These are phyloP conservation scores for Coemansia sp. DNA, from an alignment of 192 early-diverging fungal species.

Conservation along the genomic window DNA sequence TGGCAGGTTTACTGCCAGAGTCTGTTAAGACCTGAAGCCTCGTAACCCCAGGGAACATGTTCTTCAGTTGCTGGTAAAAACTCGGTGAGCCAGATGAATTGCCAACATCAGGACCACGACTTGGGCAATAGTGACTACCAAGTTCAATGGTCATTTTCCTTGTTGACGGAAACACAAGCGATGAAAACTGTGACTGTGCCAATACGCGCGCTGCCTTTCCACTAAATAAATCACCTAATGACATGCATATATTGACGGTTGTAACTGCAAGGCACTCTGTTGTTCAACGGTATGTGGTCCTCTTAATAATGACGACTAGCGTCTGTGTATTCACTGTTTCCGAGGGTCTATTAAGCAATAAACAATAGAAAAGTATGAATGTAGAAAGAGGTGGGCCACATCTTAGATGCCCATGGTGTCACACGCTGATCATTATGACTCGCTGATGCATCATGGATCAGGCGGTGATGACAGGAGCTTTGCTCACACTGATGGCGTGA, in stretches of 20 bases:
- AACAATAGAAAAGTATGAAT: too few species aligned
- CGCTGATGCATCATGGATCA: too few species aligned
- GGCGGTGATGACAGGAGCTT: too few species aligned
- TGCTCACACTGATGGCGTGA: too few species aligned
- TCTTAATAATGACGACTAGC: too few species aligned
- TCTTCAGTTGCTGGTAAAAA: not conserved
- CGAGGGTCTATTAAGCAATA: too few species aligned
- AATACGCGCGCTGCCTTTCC: not conserved
- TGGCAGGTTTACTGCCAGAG: not conserved
- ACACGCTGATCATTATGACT: too few species aligned
- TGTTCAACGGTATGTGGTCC: too few species aligned
- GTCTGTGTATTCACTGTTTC: too few species aligned
- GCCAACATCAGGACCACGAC: too few species aligned
- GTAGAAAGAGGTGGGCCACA: too few species aligned
- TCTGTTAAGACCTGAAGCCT: not conserved
- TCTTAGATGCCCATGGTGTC: too few species aligned
- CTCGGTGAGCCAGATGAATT: not conserved
- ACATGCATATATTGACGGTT: not conserved
- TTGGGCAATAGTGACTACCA: not conserved
- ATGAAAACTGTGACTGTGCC: not conserved
- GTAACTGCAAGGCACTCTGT: not conserved
- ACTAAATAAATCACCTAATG: not conserved
- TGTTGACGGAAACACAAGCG: not conserved
- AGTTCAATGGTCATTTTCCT: not conserved
- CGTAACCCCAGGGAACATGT: not conserved